Evolutionary conservation across 805 yeast genomes (phyloP), one percentile per base, ranked within the genome.

Genomic region (Ogataea paraovalis): DNA sequence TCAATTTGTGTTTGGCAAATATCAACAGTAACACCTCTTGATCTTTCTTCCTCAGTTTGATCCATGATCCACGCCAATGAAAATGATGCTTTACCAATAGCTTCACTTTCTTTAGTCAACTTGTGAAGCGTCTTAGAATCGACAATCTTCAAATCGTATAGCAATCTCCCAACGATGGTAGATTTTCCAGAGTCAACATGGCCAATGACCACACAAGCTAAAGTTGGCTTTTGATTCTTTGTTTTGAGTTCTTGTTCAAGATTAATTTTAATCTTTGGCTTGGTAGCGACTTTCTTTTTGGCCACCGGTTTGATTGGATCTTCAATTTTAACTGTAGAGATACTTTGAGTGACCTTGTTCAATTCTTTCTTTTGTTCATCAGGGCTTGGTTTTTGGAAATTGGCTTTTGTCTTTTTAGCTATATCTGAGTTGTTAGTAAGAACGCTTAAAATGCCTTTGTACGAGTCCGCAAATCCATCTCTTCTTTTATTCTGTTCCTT

Each of bases 181-280:
- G 90, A 83, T 59, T 87, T 87, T 14, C 95, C 95, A 0, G 92
- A 87, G 64, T 87, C 95, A 6, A 87, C 92, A 63, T 87, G 95
- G 10, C 95, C 94, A 54, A 87, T 84, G 3, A 87, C 89, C 30
- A 86, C 90, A 57, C 85, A 85, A n/a, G 85, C 78, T 43, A 82
- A 67, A 46, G 72, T 76, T 2, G 87, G 85, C 55, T 81, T 82
- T 45, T 54, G 46, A 5, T 53, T 50, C 53, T 70, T 68, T 9
- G 62, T 54, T 3, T 60, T 44, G 22, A 78, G 52, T 54, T 74
- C 77, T 21, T 65, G 50, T 13, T 57, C 62, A 4, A 81, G 44
- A 54, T 80, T 73, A 10, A 78, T 60, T 43, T 71, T 67, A 48
- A 68, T 66, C 50, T 71, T 70, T 0, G 80, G 75, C 49, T 72